Base-by-base conservation (phyloP, 805 yeast species). In the Myxozyma nipponensis region DNA sequence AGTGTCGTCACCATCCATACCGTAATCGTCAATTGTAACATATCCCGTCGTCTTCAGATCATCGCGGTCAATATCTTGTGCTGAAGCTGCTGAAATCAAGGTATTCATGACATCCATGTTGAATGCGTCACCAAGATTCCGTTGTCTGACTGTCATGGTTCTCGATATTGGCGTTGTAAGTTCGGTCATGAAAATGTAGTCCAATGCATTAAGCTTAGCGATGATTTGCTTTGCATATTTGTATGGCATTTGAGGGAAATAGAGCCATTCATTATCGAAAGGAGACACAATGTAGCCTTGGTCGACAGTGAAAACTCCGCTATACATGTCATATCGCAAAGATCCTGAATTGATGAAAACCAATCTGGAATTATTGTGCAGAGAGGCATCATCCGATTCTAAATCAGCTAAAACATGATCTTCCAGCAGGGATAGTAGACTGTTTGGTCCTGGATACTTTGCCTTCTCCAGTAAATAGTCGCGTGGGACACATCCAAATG, bases 321-420 rank as follows among this genome's bases (percentile, higher is more conserved):
- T 78, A 69, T 84, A 84, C 41, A 90, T 68, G 66, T 90, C 96
- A 63, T 86, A 91, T 47, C 97, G 76, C 2, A 90, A 77, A 3
- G 95, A 83, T 1, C 97, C 97, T 0, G 96, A 84, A 65, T 91
- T 91, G 52, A 86, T 78, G 40, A 86, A 69, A 23, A 88, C 76
- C 25, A 82, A 70, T 47, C 87, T 71, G 15, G 64, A 58, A 7
- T 53, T 50, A 67, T 63, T 60, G 54, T 63, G 69, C n/a, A 60
- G 46, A 51, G 61, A 47, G 17, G 58, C 52, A 28, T 57, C 51
- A 25, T 52, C 60, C 13, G 64, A 56, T 44, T 60, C 60, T 3
- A 72, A 68, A 28, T 61, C 58, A 6, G 81, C 80, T 49, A 90
- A 67, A 4, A 89, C 77, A 21, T 76, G 67, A 1, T 71, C 68